Evolutionary conservation across 139 green algal species (phyloP).

Genomic region (Chlorella sp.): DNA sequence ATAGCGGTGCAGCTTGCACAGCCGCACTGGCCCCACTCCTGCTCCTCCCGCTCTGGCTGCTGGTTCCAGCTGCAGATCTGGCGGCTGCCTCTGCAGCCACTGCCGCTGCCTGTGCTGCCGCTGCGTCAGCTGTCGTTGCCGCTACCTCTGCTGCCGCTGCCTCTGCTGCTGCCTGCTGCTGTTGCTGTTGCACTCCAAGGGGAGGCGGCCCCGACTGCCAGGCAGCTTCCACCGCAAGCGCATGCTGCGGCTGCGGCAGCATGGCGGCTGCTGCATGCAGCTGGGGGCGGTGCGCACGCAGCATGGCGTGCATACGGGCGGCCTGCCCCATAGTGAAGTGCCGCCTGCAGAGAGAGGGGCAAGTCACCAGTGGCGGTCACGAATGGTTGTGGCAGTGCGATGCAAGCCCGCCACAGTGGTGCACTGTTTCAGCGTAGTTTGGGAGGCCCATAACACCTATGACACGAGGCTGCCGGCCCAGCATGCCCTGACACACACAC

Average conservation of each 20-base stretch:
- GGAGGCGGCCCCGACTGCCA: conserved; percentile 36
- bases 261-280: conserved; percentile 3
- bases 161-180: neutral
- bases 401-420: neutral
- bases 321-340: conserved; percentile 35
- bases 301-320: conserved; percentile 41
- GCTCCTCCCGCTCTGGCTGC: neutral
- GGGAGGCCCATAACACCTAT: too few relatives aligned
- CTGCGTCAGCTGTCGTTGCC: neutral
- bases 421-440: neutral
- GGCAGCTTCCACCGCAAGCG: conserved; percentile 10
- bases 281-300: conserved; percentile 23
- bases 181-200: neutral
- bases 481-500: neutral
- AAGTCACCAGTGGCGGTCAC: neutral
- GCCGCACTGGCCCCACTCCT: too few relatives aligned
- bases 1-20: neutral
- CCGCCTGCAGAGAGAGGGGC: neutral
- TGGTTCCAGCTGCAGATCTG: too few relatives aligned
- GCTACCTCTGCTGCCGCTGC: neutral
- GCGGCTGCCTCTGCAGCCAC: neutral
- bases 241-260: neutral
- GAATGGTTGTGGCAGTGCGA: neutral
- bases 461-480: neutral
- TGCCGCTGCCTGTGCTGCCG: neutral